A percentile compares a stretch with the other conserved stretches of the same genome.
Evolutionary conservation across 2,329 filamentous ascomycete genomes (phyloP).

Genomic region (Nemania sp.): DNA sequence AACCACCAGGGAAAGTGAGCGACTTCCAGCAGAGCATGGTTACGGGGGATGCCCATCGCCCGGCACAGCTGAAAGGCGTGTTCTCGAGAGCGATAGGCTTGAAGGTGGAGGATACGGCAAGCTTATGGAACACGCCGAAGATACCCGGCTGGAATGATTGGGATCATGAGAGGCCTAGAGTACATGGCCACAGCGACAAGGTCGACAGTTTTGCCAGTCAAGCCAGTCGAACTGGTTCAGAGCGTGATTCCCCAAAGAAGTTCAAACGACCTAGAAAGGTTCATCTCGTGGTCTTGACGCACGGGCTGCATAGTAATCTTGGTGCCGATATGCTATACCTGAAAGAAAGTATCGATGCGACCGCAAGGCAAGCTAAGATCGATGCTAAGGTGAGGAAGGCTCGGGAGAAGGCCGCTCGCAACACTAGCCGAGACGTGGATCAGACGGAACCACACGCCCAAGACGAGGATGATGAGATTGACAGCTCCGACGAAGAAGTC

Average conservation of each 20-base stretch:
- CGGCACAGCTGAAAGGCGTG: conserved; percentile 72
- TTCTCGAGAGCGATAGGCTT: conserved; percentile 81
- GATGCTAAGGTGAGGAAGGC: conserved; percentile 67
- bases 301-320: conserved; percentile 93
- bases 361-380: conserved; percentile 72
- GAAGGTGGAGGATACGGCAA: conserved; percentile 83
- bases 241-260: conserved; percentile 31
- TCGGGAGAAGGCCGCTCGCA: conserved; percentile 49
- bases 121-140: conserved; percentile 89
- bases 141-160: conserved; percentile 68
- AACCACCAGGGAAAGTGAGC: conserved; percentile 70
- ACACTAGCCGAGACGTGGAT: conserved; percentile 26
- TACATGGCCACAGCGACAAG: conserved; percentile 33
- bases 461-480: conserved; percentile 34
- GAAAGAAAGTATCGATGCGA: conserved; percentile 94
- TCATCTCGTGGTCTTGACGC: conserved; percentile 89
- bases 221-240: conserved; percentile 26
- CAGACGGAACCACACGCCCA: not conserved
- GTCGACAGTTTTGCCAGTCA: conserved; percentile 30
- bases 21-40: conserved; percentile 72
- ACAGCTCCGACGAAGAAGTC: conserved; percentile 79
- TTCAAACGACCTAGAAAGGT: conserved; percentile 71
- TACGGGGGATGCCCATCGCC: conserved; percentile 62
- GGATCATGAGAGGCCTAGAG: conserved; percentile 39
- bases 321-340: conserved; percentile 95